Conservation (phyloP, 164 flowering plant species). For the Berberis thunbergii region DNA sequence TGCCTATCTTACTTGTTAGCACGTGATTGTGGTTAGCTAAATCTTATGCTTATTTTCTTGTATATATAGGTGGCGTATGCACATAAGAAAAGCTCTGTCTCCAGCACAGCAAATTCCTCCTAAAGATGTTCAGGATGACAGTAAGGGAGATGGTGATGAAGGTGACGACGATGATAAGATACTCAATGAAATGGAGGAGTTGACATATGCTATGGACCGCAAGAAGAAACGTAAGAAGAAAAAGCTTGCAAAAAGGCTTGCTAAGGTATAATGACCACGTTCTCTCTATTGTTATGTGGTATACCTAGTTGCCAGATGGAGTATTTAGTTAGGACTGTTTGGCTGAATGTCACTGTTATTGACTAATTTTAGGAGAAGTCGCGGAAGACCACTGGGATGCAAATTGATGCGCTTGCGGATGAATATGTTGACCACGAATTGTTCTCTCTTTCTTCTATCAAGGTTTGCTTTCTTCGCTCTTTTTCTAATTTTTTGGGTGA, state of each 20-base stretch:
- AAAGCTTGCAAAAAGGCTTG: constrained; percentile 55
- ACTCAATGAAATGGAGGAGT: constrained; percentile 87
- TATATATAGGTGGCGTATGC: constrained; percentile 43
- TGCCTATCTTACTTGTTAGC: too few relatives aligned
- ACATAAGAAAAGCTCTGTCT: constrained; percentile 64
- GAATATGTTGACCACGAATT: constrained; percentile 68
- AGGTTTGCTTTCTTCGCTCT: constrained; percentile 31
- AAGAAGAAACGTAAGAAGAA: constrained; percentile 76
- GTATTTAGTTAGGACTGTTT: not conserved
- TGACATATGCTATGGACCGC: constrained; percentile 65
- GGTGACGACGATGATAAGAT: constrained; percentile 66
- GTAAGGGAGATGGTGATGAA: constrained; percentile 18
- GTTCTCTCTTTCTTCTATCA: constrained; percentile 83
- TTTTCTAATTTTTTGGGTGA: not conserved
- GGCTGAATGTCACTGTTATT: not conserved
- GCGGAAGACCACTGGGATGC: constrained; percentile 73
- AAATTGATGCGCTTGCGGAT: constrained; percentile 72
- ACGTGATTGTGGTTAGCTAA: too few relatives aligned
- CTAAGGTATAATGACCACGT: constrained; percentile 41
- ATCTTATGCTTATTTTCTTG: too few relatives aligned
- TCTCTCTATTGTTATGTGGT: too few relatives aligned
- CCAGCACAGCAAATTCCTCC: constrained; percentile 30
- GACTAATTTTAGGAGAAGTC: constrained; percentile 55
- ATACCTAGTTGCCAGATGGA: too few relatives aligned
- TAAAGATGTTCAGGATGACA: constrained; percentile 25